Conservation (phyloP, 495 filamentous ascomycete species). For the Penicillium canariense region DNA sequence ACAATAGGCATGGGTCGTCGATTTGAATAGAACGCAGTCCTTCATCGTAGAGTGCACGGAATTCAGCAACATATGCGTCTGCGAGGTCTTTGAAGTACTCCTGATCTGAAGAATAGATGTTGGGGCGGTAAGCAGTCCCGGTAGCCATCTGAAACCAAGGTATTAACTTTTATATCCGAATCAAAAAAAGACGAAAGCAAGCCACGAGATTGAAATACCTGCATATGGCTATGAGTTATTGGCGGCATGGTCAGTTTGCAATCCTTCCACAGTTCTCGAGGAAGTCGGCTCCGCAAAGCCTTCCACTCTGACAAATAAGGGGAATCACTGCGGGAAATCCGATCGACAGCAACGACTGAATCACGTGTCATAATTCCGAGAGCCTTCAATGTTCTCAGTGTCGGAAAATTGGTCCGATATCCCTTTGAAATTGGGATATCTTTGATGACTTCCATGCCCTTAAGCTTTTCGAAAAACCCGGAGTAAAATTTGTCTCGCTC, state of each 20-base stretch:
- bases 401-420: conserved; percentile 12
- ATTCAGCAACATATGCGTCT: conserved; percentile 8
- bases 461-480: conserved; percentile 20
- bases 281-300: conserved; percentile 10
- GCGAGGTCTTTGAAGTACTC: conserved; percentile 17
- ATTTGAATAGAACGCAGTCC: conserved; percentile 22
- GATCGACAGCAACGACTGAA: conserved; percentile 9
- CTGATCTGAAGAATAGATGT: conserved; percentile 9
- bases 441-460: conserved; percentile 12
- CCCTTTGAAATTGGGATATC: conserved; percentile 9
- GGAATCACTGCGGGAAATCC: conserved; percentile 8
- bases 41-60: conserved; percentile 13
- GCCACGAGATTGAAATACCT: conserved; percentile 1
- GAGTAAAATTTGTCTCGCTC: conserved; percentile 23
- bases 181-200: not conserved
- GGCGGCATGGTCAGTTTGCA: conserved; percentile 25
- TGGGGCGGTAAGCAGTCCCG: conserved; percentile 6
- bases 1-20: conserved; percentile 19
- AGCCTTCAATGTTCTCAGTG: not conserved
- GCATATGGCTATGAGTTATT: conserved; percentile 22
- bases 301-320: conserved; percentile 24
- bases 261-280: conserved; percentile 17
- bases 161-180: not conserved
- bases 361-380: conserved; percentile 6
- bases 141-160: conserved; percentile 7